Evolutionary conservation across 2,329 filamentous ascomycete genomes (phyloP), one percentile per base, ranked within the genome.

Genomic region (Verticillium dahliae): DNA sequence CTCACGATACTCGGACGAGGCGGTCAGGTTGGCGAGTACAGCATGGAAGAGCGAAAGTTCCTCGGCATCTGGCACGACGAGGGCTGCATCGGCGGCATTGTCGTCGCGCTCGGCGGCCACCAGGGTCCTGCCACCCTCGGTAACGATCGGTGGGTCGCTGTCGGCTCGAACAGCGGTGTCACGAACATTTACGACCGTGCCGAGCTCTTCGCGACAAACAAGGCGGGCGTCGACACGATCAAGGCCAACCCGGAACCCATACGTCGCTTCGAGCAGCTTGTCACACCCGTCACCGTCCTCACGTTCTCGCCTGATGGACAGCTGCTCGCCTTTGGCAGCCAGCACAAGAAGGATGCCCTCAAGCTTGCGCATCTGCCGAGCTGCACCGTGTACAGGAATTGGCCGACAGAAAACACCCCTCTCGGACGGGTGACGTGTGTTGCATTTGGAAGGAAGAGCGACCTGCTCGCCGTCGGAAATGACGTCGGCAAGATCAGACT

Each of bases 351-450:
- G 72, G 92, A 97, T 76, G 91, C 93, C 0, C 77, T 99, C 73
- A 84, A 90, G 70, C 78, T 99, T 66, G 92, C 94, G 37, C 95
- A 99, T 75, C 78, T 99, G 67, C 93, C 94, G 0, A 93, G 86
- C 67, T 97, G 92, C 74, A 97, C 92, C 1, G 91, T 98, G 22
- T 99, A 95, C 81, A 87, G 89, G 70, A 99, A 99, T 76, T 99
- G 95, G 95, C 95, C 95, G 31, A 99, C 94, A 60, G 85, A 87
- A 65, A 88, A 90, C 73, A 99, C 95, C 61, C 92, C 93, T 1
- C 76, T 99, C 64, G 95, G 95, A 0, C 83, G 92, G 62, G 87
- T 98, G 66, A 90, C 91, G 2, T 81, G 86, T 1, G 85, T 92
- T 63, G 88, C 90, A 3, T 90, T 91, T 72, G 83, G 84, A 22